A percentile compares a stretch with the other conserved stretches of the same genome.
phyloP scores from a whole-genome alignment of 305 asterid genomes.

The Solanum hybrid region DNA sequence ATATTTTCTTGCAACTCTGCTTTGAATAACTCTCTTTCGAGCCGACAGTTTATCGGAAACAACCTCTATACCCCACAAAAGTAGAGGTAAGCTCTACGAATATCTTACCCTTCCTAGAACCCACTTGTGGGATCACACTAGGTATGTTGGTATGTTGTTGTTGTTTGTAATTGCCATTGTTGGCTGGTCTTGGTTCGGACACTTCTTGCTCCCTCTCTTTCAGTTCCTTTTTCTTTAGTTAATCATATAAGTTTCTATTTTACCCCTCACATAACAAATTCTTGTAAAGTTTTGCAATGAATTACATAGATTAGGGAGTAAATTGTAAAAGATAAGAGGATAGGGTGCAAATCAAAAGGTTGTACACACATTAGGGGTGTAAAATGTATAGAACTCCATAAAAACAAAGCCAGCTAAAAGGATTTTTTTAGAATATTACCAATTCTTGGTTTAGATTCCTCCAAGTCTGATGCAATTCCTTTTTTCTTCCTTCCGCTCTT shows the following conservation, averaged over 20 bases:
- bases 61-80: background rate
- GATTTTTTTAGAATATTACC: background rate
- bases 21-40: background rate
- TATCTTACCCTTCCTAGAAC: background rate
- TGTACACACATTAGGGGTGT: background rate
- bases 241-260: background rate
- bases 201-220: background rate
- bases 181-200: background rate
- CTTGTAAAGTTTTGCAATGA: background rate
- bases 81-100: background rate
- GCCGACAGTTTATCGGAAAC: background rate
- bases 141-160: background rate
- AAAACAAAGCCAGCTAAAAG: background rate
- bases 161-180: background rate
- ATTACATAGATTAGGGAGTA: background rate
- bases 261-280: background rate
- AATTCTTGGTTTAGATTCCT: conserved; percentile 1
- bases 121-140: background rate
- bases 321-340: background rate
- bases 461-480: conserved; percentile 7
- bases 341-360: background rate
- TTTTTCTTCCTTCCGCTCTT: background rate
- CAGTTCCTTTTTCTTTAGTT: background rate
- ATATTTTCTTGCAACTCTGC: background rate
- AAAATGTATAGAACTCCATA: background rate